Base-by-base conservation (phyloP, 148 eudicot genomes). In the Nyssa sinensis region DNA sequence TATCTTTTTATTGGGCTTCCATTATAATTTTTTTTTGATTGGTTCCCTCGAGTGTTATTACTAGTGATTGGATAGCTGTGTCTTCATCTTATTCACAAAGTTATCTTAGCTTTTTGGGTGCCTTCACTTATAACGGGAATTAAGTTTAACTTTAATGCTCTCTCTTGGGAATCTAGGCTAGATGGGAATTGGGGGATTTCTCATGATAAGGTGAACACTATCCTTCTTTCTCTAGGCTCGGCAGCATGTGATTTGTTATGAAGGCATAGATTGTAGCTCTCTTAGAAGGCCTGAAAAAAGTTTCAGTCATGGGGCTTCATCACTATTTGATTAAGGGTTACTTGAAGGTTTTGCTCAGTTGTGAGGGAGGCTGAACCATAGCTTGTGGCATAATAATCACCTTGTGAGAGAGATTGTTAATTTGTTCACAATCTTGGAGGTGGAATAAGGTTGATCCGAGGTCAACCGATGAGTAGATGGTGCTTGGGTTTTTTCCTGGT, bases 291-390 rank as follows among this genome's bases (percentile, higher is more conserved):
- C 27, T 62, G 66, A 62, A 62, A 62, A 35, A 62, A 44, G 71
- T 24, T 47, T 47, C 19, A 29, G 27, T 61, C 28, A 29, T 28
- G n/a, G 71, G 71, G 33, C 59, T 41, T 28, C 21, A 33, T 47
- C 30, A 68, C 35, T 69, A 24, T 69, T 31, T 68, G 60, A 31
- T 21, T 29, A 61, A 69, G 39, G 21, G 39, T 25, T 21, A 69
- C 37, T 53, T 24, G 28, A 17, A 27, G n/a, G 41, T 57, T n/a
- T 25, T 32, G 73, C 14, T 32, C 33, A 32, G 29, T 31, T 28
- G 14, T 7, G 9, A 53, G 29, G 21, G 25, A 53, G 63, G 28
- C 39, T 31, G 44, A 57, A 53, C 31, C n/a, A 62, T 53, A 31
- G 47, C 13, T 51, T 70, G 27, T 27, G 63, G 73, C 30, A 12